A percentile compares a stretch with the other conserved stretches of the same genome.
These are phyloP conservation scores for Ophiocordyceps camponoti-leonardi DNA, from an alignment of 2,329 filamentous ascomycete species.

Conservation along the genomic window DNA sequence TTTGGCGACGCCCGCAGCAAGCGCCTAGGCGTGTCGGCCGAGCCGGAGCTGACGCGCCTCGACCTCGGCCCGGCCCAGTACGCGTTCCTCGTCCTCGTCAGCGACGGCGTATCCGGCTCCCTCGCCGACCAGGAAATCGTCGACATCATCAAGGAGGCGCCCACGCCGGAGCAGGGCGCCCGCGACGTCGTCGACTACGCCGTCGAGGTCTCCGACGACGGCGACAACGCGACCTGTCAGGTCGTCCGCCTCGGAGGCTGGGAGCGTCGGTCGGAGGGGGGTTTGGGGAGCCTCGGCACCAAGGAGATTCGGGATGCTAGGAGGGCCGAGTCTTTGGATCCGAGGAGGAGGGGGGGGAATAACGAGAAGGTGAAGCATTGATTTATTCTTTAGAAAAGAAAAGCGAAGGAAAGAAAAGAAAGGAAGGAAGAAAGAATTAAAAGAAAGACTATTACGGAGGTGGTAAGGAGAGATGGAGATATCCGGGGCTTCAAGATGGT, in stretches of 20 bases:
- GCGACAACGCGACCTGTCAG: constrained; percentile 53
- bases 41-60: constrained; percentile 70
- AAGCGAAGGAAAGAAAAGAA: too few relatives aligned
- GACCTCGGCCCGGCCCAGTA: constrained; percentile 74
- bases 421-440: too few relatives aligned
- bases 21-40: constrained; percentile 82
- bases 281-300: constrained; percentile 73
- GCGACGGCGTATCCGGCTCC: constrained; percentile 75
- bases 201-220: constrained; percentile 57
- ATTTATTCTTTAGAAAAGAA: too few relatives aligned
- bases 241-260: constrained; percentile 51
- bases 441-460: too few relatives aligned
- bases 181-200: constrained; percentile 70
- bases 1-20: constrained; percentile 91
- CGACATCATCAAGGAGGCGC: constrained; percentile 85
- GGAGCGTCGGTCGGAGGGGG: constrained; percentile 65
- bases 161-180: constrained; percentile 74
- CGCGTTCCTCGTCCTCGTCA: constrained; percentile 74
- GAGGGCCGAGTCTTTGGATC: constrained; percentile 64
- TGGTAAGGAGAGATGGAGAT: too few relatives aligned
- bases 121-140: constrained; percentile 89
- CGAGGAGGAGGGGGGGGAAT: constrained; percentile 37
- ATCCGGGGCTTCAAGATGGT: too few relatives aligned
- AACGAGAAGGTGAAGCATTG: too few relatives aligned
- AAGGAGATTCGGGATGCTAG: constrained; percentile 82